Evolutionary conservation across 768 basidiomycete genomes (phyloP), one percentile per base, ranked within the genome.

Genomic region (Russula sp.): DNA sequence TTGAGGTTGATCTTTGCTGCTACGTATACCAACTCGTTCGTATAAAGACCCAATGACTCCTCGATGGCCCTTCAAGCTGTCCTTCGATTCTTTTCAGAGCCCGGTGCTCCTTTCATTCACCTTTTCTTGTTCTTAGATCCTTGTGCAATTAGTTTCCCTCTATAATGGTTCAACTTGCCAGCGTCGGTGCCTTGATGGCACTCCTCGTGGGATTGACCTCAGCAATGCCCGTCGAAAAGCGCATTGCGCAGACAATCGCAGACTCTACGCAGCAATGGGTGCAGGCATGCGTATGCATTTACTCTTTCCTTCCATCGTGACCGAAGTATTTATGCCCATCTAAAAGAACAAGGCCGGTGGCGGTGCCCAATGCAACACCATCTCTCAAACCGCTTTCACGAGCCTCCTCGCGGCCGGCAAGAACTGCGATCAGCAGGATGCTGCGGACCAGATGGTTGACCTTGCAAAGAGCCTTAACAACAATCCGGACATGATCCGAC

Each of bases 301-400:
- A 34, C 35, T 29, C 36, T 49, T 20, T 29, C 18, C 39, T 14
- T 69, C 18, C 52, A 36, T 5, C 20, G 10, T 39, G 16, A 7
- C 22, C 11, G 14, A 9, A 2, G 32, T 20, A 29, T 4, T 56
- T 18, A 20, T 35, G 34, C n/a, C 34, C 11, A 1, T 42, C 11
- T 47, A 51, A 69, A 69, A 85, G 83, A 56, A 72, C 47, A 74
- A 77, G 22, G 85, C 84, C 7, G 83, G 83, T 48, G 86, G 85
- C 50, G 83, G 66, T 14, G 60, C 73, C 25, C 71, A 78, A 65
- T 87, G 86, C 72, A 85, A 83, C 69, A 76, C 81, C 7, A 66
- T 81, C 43, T 80, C 84, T 6, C 75, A 85, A 25, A 75, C 74
- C 1, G 78, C 84, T 1, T 84, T 85, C 69, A 66, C 69, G 47